Percentiles rank a stretch among this genome's conserved stretches.
phyloP scores from a whole-genome alignment of 257 asterid species.

The Dorcoceras hygrometricum region DNA sequence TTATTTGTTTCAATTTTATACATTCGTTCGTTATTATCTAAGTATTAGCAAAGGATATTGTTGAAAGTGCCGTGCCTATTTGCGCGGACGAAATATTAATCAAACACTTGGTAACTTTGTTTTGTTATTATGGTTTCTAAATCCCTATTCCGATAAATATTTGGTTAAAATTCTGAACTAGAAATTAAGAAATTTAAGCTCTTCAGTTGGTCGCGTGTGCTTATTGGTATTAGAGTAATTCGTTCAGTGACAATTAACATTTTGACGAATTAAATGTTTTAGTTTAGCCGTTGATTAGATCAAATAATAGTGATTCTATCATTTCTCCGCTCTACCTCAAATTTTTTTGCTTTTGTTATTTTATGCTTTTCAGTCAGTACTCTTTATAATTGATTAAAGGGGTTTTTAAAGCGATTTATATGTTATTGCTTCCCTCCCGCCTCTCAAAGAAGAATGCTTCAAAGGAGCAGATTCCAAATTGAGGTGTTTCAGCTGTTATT shows the following conservation, averaged over 20 bases:
- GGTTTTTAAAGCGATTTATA: background rate
- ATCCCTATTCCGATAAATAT: background rate
- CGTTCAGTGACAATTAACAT: background rate
- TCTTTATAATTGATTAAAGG: background rate
- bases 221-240: background rate
- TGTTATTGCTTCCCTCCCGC: background rate
- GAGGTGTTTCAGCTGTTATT: background rate
- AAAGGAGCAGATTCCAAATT: background rate
- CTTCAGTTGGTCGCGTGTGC: background rate
- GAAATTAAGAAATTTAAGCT: background rate
- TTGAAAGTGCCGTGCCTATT: background rate
- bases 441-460: background rate
- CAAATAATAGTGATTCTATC: background rate
- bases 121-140: background rate
- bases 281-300: too few species aligned
- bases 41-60: background rate
- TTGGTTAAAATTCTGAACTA: background rate
- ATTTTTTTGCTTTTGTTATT: background rate
- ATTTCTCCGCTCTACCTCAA: too few species aligned
- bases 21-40: background rate
- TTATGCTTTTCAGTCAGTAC: background rate
- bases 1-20: background rate
- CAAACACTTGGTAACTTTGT: background rate
- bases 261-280: background rate
- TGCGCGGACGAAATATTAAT: background rate